A percentile compares a stretch with the other conserved stretches of the same genome.
Evolutionary conservation across 768 basidiomycete genomes (phyloP).

Genomic region (Pleurotus sapidus): DNA sequence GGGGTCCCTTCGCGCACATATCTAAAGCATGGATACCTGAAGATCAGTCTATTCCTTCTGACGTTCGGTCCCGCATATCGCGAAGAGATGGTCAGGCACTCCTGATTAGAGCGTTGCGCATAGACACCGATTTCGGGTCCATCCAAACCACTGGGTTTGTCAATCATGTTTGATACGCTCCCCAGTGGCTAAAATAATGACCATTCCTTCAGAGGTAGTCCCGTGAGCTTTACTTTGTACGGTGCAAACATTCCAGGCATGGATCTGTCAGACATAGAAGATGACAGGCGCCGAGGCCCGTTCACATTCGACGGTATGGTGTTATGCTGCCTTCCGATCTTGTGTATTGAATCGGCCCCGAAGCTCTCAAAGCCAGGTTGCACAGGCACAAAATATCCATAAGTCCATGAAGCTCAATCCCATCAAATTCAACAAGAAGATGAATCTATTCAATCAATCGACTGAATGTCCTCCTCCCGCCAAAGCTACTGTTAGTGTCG

Average conservation of each 20-base stretch:
- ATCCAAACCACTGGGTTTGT: neutral
- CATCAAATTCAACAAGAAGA: conserved; percentile 26
- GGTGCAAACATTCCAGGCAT: neutral
- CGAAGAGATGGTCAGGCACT: conserved; percentile 20
- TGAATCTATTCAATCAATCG: conserved; percentile 24
- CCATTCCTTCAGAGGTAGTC: too few relatives aligned
- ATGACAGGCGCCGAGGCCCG: conserved; percentile 18
- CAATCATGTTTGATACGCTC: too few relatives aligned
- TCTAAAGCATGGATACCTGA: conserved; percentile 29
- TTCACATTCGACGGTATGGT: conserved; percentile 5
- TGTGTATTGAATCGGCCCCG: too few relatives aligned
- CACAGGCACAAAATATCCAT: too few relatives aligned
- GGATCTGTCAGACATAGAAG: neutral
- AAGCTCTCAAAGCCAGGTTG: too few relatives aligned
- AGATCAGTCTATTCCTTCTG: conserved; percentile 31
- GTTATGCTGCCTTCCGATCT: too few relatives aligned
- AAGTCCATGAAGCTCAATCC: conserved; percentile 14
- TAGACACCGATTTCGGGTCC: conserved; percentile 32
- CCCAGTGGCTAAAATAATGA: too few relatives aligned
- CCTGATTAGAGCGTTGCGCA: conserved; percentile 27
- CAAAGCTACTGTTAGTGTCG: conserved; percentile 14
- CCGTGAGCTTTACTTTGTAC: neutral
- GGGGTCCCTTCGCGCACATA: conserved; percentile 22
- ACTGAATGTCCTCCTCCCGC: conserved; percentile 18
- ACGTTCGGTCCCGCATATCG: conserved; percentile 16